These are phyloP conservation scores for Pyronema omphalodes DNA, from an alignment of 495 filamentous ascomycete species.

Conservation along the genomic window DNA sequence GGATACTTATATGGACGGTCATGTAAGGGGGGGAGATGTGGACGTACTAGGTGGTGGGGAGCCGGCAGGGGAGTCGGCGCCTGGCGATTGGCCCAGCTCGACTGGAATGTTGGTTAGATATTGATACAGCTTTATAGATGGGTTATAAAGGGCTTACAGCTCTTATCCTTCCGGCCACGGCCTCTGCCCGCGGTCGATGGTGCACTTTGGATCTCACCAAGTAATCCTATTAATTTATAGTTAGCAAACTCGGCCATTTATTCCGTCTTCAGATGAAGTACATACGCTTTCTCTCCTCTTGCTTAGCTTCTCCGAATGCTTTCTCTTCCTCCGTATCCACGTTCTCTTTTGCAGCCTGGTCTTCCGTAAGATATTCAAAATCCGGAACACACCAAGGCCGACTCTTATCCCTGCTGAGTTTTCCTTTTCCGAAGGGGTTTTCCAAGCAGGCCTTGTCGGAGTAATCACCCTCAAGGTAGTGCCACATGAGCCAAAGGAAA, in stretches of 20 bases:
- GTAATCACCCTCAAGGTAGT: slow-evolving; percentile 95
- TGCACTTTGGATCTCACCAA: slow-evolving; percentile 2
- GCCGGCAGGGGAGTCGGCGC: slow-evolving; percentile 20
- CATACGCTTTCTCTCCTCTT: slow-evolving; percentile 61
- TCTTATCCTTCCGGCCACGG: slow-evolving; percentile 3
- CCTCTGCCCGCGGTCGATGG: neutral
- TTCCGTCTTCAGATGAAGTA: slow-evolving; percentile 11
- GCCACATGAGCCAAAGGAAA: slow-evolving; percentile 98
- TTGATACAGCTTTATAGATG: neutral
- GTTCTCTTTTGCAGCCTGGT: slow-evolving; percentile 67
- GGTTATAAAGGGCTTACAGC: slow-evolving; percentile 1
- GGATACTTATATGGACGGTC: neutral
- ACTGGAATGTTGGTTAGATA: slow-evolving; percentile 3
- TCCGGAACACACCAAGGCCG: slow-evolving; percentile 64
- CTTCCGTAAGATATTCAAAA: slow-evolving; percentile 56
- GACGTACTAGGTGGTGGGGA: slow-evolving; percentile 19
- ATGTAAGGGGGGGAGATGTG: slow-evolving; percentile 1
- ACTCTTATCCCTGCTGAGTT: slow-evolving; percentile 40
- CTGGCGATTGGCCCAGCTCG: slow-evolving; percentile 20
- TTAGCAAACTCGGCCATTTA: neutral
- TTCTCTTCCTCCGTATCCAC: slow-evolving; percentile 74
- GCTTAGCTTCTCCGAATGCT: slow-evolving; percentile 70
- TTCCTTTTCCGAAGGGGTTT: slow-evolving; percentile 77
- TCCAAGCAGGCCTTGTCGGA: slow-evolving; percentile 58
- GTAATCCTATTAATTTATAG: neutral